phyloP scores from a whole-genome alignment of 345 rosid species.

The Moricandia arvensis region DNA sequence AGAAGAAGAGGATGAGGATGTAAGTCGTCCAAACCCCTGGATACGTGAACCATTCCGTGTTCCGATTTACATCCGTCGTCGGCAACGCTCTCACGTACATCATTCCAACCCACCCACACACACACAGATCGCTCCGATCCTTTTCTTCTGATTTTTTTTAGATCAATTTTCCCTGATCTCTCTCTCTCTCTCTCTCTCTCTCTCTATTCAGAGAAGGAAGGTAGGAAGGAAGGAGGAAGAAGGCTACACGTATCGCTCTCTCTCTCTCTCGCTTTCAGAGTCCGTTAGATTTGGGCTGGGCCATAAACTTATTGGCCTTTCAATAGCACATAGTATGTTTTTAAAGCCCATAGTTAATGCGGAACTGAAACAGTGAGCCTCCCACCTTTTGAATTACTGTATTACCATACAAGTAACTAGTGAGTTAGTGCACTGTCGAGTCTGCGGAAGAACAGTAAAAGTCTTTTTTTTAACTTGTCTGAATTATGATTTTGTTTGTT shows the following conservation, averaged over 20 bases:
- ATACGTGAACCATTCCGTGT: conserved; percentile 87
- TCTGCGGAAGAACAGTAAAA: not conserved
- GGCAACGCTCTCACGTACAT: conserved; percentile 72
- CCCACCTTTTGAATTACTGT: no score
- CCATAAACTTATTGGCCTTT: not conserved
- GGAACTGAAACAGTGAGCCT: no score
- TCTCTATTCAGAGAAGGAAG: not conserved
- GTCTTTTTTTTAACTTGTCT: not conserved
- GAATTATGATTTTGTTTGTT: not conserved
- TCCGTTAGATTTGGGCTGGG: conserved; percentile 4
- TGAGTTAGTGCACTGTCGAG: not conserved
- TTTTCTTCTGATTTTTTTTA: not conserved
- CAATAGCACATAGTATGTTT: not conserved
- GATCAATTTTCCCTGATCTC: not conserved
- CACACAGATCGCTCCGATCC: not conserved
- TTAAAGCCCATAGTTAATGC: no score
- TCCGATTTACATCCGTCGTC: conserved; percentile 80
- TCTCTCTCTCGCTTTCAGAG: not conserved
- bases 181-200: not conserved
- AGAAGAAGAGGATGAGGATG: conserved; percentile 65
- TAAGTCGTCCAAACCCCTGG: conserved; percentile 83
- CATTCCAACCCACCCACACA: not conserved
- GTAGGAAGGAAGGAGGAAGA: not conserved
- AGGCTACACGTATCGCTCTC: not conserved
- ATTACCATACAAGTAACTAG: not conserved